Percentiles rank a stretch among this genome's conserved stretches.
phyloP scores from a whole-genome alignment of 176 grass and related monocot genomes.

The Poa annua region DNA sequence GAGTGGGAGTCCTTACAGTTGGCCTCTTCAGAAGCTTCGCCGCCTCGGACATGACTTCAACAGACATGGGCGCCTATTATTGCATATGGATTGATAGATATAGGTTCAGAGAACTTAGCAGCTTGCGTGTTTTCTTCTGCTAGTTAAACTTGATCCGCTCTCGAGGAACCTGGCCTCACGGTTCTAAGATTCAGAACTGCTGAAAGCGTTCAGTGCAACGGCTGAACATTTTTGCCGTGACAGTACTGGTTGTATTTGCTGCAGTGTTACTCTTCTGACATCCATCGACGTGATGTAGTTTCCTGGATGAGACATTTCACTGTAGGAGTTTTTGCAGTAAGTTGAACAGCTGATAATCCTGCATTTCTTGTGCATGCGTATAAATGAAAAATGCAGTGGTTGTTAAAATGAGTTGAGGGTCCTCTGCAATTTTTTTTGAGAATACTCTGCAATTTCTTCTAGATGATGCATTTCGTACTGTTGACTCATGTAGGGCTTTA shows the following conservation, averaged over 20 bases:
- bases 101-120: neutral
- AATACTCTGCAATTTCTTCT: neutral
- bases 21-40: constrained; percentile 4
- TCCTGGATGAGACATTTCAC: constrained; percentile 4
- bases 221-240: neutral
- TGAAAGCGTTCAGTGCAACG: neutral
- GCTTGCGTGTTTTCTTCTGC: constrained; percentile 10
- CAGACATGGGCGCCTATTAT: neutral
- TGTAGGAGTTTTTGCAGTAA: neutral
- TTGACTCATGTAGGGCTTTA: neutral
- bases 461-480: neutral
- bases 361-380: constrained; percentile 1
- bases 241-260: neutral
- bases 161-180: neutral
- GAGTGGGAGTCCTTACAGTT: constrained; percentile 8
- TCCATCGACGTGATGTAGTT: neutral
- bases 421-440: neutral
- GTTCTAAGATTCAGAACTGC: neutral
- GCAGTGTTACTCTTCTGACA: constrained; percentile 5
- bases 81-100: neutral
- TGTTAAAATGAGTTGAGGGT: neutral
- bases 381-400: neutral
- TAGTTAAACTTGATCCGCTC: neutral
- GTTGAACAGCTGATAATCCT: neutral
- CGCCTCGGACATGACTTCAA: neutral